Evolutionary conservation across 169 alveolate genomes (phyloP).

Genomic region (Miamiensis avidus): DNA sequence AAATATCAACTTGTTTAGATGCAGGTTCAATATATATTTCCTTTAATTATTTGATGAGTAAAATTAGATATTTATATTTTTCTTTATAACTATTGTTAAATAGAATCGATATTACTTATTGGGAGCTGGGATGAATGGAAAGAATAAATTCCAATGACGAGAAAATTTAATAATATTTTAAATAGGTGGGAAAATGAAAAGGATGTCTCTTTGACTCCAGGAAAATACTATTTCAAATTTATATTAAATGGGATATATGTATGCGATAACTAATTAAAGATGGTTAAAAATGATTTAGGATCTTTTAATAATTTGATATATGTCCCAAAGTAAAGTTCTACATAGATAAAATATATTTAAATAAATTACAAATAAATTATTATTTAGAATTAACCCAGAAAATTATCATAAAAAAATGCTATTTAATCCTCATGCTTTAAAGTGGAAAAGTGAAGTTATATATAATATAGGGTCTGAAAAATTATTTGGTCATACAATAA

Average conservation of each 20-base stretch:
- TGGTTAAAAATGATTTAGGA: background rate
- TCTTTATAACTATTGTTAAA: too few relatives aligned
- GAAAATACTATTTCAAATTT: background rate
- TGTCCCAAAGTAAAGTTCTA: background rate
- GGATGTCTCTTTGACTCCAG: background rate
- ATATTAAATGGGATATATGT: background rate
- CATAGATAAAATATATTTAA: background rate
- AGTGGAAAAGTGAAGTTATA: background rate
- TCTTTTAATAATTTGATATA: too few relatives aligned
- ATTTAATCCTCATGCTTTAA: background rate
- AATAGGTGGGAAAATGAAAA: background rate
- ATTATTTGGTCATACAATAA: background rate
- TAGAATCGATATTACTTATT: background rate
- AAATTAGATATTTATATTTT: too few relatives aligned
- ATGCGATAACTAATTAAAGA: background rate
- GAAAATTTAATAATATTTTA: background rate
- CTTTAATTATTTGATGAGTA: too few relatives aligned
- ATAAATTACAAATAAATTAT: background rate
- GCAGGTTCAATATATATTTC: background rate
- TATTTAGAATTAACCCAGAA: background rate
- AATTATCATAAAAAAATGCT: background rate
- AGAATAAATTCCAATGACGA: background rate
- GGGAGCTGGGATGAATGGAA: background rate
- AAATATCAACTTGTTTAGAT: background rate
- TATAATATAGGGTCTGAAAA: background rate